Evolutionary conservation across 306 rosid genomes (phyloP).

Genomic region (Abrus pulchellus): DNA sequence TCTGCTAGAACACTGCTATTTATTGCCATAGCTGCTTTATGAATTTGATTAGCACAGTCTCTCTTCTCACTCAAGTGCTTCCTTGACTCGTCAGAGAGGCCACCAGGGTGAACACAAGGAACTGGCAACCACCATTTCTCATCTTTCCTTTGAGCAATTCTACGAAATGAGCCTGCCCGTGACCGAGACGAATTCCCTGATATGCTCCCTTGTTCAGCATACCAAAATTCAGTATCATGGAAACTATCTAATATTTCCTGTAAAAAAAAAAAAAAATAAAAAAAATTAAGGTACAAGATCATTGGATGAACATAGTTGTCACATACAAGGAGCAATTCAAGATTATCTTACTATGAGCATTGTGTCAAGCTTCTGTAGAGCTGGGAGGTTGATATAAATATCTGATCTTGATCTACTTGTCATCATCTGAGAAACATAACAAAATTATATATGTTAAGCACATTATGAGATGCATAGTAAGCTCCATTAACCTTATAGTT

Average conservation of each 20-base stretch:
- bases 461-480: conserved; percentile 1
- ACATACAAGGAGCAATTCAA: conserved; percentile 10
- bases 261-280: background rate
- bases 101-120: conserved; percentile 80
- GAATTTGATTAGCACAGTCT: conserved; percentile 87
- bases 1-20: conserved; percentile 89
- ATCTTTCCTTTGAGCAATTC: conserved; percentile 74
- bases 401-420: conserved; percentile 82
- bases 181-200: conserved; percentile 66
- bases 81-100: conserved; percentile 76
- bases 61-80: conserved; percentile 80
- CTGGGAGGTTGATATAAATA: conserved; percentile 89
- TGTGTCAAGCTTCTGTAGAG: conserved; percentile 86
- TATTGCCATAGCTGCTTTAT: conserved; percentile 98
- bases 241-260: conserved; percentile 94
- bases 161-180: conserved; percentile 79
- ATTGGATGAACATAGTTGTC: conserved; percentile 17
- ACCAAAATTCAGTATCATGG: conserved; percentile 85
- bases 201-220: conserved; percentile 87
- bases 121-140: conserved; percentile 99
- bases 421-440: conserved; percentile 72
- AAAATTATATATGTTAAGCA: conserved; percentile 17
- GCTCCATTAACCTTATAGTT: conserved; percentile 8
- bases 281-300: conserved; percentile 16
- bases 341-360: conserved; percentile 81